These are phyloP conservation scores for Cyberlindnera saturnus DNA, from an alignment of 805 yeast species.

Conservation along the genomic window DNA sequence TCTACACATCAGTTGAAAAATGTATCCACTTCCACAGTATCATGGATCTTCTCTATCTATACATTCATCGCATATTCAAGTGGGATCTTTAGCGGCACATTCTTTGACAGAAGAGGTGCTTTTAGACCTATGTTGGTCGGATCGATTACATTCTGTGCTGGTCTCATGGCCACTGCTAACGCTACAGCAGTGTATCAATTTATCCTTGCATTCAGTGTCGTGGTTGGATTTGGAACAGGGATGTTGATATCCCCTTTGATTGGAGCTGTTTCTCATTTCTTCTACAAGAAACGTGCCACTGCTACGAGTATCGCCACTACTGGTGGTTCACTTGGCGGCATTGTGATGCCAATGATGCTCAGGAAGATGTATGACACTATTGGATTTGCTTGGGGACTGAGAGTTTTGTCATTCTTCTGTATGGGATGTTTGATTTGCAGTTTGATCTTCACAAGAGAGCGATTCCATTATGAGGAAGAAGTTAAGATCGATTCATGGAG, in stretches of 20 bases:
- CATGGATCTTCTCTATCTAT: conserved; percentile 48
- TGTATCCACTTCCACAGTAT: conserved; percentile 38
- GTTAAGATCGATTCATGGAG: conserved; percentile 7
- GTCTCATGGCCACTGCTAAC: conserved; percentile 39
- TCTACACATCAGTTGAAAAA: conserved; percentile 43
- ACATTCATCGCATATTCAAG: conserved; percentile 25
- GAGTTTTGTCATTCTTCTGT: conserved; percentile 41
- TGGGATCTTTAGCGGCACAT: conserved; percentile 37
- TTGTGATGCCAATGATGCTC: conserved; percentile 41
- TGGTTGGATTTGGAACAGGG: conserved; percentile 40
- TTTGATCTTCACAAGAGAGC: conserved; percentile 26
- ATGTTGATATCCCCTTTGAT: conserved; percentile 38
- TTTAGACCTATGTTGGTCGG: conserved; percentile 32
- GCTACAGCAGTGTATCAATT: conserved; percentile 43
- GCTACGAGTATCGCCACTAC: conserved; percentile 41
- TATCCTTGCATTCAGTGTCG: conserved; percentile 43
- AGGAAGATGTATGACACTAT: conserved; percentile 32
- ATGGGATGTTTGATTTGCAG: conserved; percentile 21
- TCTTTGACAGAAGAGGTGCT: conserved; percentile 42
- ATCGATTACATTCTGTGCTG: conserved; percentile 29
- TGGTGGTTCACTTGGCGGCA: conserved; percentile 49
- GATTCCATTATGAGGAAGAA: conserved; percentile 20
- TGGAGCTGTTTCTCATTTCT: conserved; percentile 40
- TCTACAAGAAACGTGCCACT: conserved; percentile 34
- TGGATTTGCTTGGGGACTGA: conserved; percentile 50